Percentiles rank a stretch among this genome's conserved stretches.
phyloP scores from a whole-genome alignment of 1,139 yeast genomes.

The Candida dubliniensis region DNA sequence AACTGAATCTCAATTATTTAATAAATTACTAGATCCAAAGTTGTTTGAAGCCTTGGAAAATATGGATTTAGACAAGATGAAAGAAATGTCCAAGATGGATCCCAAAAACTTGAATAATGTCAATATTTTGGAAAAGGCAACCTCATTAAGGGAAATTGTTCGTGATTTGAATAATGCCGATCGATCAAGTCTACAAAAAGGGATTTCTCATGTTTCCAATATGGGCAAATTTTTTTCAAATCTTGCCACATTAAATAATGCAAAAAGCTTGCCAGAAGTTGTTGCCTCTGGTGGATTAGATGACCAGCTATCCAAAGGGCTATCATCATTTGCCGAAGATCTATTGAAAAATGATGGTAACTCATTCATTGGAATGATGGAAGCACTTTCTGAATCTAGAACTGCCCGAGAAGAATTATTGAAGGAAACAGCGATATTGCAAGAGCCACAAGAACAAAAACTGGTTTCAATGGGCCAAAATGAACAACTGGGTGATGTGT shows the following conservation, averaged over 20 bases:
- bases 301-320: conserved; percentile 32
- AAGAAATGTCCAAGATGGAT: conserved; percentile 20
- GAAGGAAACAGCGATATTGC: conserved; percentile 16
- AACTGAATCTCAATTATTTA: conserved; percentile 18
- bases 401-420: conserved; percentile 48
- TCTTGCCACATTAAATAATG: conserved; percentile 14
- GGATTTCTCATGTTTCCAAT: conserved; percentile 28
- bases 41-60: conserved; percentile 30
- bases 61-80: conserved; percentile 29
- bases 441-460: neutral
- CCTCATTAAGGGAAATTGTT: conserved; percentile 29
- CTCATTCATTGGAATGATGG: conserved; percentile 76
- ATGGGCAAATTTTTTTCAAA: conserved; percentile 25
- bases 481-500: conserved; percentile 13
- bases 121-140: conserved; percentile 28
- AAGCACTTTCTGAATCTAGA: conserved; percentile 62
- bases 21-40: conserved; percentile 32
- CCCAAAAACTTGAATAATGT: conserved; percentile 19
- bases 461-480: neutral
- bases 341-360: conserved; percentile 72
- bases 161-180: conserved; percentile 30
- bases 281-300: conserved; percentile 10
- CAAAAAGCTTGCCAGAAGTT: conserved; percentile 9
- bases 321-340: conserved; percentile 74
- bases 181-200: conserved; percentile 29